Base-by-base conservation (phyloP, 768 basidiomycete genomes). In the Hericium coralloides region DNA sequence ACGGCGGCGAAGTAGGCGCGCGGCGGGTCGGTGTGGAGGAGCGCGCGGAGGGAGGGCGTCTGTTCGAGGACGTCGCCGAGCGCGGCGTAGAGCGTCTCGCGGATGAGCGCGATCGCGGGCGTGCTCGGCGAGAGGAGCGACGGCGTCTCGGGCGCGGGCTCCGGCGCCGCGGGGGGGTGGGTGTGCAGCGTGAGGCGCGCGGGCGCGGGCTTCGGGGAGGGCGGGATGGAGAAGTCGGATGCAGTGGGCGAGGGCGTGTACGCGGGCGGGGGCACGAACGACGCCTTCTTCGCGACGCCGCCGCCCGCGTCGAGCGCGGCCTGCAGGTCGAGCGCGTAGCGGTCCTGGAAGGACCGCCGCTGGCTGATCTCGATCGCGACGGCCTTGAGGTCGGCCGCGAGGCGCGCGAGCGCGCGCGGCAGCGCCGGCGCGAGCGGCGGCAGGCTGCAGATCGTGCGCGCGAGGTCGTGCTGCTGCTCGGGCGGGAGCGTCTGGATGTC, bases 321-420 rank as follows among this genome's bases (percentile, higher is more conserved):
- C 66, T 93, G 89, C 2, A 94, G 69, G 67, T 89, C 92, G 1
- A 69, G 63, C 0, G 82, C 83, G 64, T 87, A 93, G 9, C 87
- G 74, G 60, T 89, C 83, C 67, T 94, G 92, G 70, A 94, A 94
- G 0, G 87, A 84, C 20, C 92, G 73, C 4, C 92, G 71, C 69
- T 91, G 89, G 56, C 87, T 86, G 60, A 94, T 92, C 65, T 93
- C 92, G 50, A 94, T 90, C 0, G 89, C 87, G 0, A 94, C 86
- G 0, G 87, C 86, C 17, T 89, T 79, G n/a, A 94, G 69, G 67
- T 92, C 89, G 0, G 88, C 87, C 1, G 92, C 81, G 49, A 92
- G 81, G 0, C 85, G 82, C 2, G 75, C 70, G 10, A 91, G 65
- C 0, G 70, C 64, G 23, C 77, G 68, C n/a, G n/a, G n/a, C n/a